Conservation (phyloP, 2,329 filamentous ascomycete species). For the Orbilia quercus region DNA sequence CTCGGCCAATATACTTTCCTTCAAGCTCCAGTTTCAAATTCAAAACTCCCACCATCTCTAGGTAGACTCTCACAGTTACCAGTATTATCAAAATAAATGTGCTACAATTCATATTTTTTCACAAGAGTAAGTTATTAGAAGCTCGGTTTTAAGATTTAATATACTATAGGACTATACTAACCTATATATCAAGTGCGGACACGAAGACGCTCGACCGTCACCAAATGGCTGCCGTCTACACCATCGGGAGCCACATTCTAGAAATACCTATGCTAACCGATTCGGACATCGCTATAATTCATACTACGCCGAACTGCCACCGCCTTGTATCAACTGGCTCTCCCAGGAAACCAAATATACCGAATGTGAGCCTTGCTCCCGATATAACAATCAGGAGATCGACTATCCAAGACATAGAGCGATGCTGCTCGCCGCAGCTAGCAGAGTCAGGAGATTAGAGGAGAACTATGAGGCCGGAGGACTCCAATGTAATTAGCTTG, state of each 20-base stretch:
- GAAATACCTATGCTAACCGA: conserved; percentile 9
- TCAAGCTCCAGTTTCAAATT: not conserved
- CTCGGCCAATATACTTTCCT: no score
- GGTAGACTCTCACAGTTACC: not conserved
- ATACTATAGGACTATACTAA: not conserved
- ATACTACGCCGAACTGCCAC: conserved; percentile 32
- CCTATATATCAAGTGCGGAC: conserved; percentile 19
- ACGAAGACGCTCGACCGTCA: conserved; percentile 26
- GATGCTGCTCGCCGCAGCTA: not conserved
- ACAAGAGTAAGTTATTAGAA: not conserved
- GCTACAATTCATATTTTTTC: conserved; percentile 19
- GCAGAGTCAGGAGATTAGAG: conserved; percentile 2
- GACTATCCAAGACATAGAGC: conserved; percentile 25
- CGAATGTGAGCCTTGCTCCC: conserved; percentile 25
- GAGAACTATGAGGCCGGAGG: conserved; percentile 25
- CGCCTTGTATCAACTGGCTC: conserved; percentile 14
- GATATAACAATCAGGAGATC: conserved; percentile 1
- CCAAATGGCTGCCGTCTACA: conserved; percentile 27
- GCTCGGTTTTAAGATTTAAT: not conserved
- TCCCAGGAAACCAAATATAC: not conserved
- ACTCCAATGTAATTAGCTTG: conserved; percentile 1
- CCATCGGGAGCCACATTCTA: not conserved
- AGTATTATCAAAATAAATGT: conserved; percentile 5
- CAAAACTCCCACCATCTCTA: not conserved
- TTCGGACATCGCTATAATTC: conserved; percentile 29